Base-by-base conservation (phyloP, 1,139 yeast species). In the Hyphopichia fennica region DNA sequence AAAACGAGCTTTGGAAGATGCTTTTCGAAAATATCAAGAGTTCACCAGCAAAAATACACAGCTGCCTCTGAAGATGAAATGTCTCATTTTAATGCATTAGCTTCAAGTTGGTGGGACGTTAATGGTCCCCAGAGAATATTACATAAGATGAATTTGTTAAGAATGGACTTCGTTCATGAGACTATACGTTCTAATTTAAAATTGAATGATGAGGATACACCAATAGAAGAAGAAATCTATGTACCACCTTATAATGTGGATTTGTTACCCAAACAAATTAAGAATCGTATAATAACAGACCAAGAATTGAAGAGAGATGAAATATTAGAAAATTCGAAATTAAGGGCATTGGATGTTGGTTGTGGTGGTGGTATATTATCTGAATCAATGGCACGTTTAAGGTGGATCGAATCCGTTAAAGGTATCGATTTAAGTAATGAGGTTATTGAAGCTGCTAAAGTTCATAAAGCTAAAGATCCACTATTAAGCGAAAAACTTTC, bases 361-460 rank as follows among this genome's bases (percentile, higher is more conserved):
- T 95, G 99, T 59, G 99, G 99, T 18, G 99, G 99, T 7, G 99
- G 99, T 0, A 84, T 93, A 23, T 69, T 93, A 34, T 71, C 91
- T 4, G 99, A 93, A 59, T 83, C 95, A 1, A 65, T 93, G 60
- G 96, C 96, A 0, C 71, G 99, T 50, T 67, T 87, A 52, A 77
- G 79, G 9, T 79, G 75, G 48, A 81, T 89, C 7, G 64, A 72
- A 9, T 59, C 65, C 4, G 97, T 93, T 3, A 72, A 72, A 41
- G 99, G 96, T 2, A 81, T 93, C 39, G 99, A 93, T 63, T 74
- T 93, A 53, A 87, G 97, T 0, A 71, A 77, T 0, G 95, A 89
- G 36, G 96, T 91, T 8, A 58, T 93, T 14, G 77, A 77, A 43
- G 96, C 91, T 2, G 99, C 99, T 1, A 72, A 78, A 41, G 58